These are phyloP conservation scores for Ajuga chamaepitys DNA, from an alignment of 257 asterid species.

Conservation along the genomic window DNA sequence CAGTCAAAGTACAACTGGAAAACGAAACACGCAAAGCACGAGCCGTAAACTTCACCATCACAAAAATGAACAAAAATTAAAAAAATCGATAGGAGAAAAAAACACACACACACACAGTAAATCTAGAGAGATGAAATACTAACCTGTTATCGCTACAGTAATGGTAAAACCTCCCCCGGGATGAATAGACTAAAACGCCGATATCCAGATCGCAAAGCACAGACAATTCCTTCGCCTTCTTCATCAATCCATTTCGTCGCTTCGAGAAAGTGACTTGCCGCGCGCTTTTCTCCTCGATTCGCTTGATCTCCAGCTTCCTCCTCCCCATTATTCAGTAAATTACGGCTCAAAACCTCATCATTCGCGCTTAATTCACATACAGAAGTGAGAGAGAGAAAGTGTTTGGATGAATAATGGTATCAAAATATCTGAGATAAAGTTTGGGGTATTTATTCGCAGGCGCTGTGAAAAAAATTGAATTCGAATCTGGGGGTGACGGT, in stretches of 20 bases:
- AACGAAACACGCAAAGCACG: background rate
- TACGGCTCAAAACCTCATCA: background rate
- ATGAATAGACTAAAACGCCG: conserved; percentile 36
- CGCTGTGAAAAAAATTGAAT: background rate
- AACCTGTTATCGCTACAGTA: conserved; percentile 50
- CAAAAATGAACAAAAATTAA: background rate
- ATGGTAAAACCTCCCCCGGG: conserved; percentile 36
- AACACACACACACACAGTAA: background rate
- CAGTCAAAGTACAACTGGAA: too few species aligned
- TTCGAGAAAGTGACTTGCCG: conserved; percentile 43
- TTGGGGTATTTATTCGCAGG: background rate
- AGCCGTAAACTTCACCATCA: too few species aligned
- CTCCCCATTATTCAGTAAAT: conserved; percentile 9
- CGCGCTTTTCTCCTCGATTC: conserved; percentile 39
- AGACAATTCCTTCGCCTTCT: conserved; percentile 44
- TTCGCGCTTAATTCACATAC: background rate
- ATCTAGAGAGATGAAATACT: background rate
- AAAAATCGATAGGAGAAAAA: background rate
- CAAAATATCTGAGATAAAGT: background rate
- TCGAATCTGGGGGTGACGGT: background rate
- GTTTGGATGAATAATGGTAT: background rate
- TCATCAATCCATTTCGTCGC: conserved; percentile 38
- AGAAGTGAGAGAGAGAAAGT: background rate
- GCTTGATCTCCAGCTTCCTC: conserved; percentile 40
- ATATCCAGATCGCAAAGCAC: conserved; percentile 51